These are phyloP conservation scores for Phaeosphaeriaceae sp. DNA, from an alignment of 2,329 filamentous ascomycete genomes.

Conservation along the genomic window DNA sequence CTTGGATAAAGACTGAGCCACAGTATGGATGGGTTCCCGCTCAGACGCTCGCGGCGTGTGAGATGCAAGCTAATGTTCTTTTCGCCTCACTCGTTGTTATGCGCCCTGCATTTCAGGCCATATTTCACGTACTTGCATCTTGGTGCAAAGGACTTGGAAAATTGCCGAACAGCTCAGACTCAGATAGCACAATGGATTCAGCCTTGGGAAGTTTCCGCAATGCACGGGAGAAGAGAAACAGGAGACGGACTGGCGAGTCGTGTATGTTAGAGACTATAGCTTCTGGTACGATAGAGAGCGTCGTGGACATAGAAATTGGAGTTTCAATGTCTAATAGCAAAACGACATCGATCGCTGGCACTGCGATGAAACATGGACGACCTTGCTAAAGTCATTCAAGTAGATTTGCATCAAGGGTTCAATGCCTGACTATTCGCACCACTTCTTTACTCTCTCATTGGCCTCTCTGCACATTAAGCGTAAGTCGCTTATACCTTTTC, in stretches of 20 bases:
- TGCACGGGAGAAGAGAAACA: slow-evolving; percentile 3
- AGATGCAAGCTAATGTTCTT: slow-evolving; percentile 5
- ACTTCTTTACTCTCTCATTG: too few relatives aligned
- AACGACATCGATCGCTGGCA: too few relatives aligned
- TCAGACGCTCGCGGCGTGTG: neutral
- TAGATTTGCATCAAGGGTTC: too few relatives aligned
- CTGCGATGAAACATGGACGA: too few relatives aligned
- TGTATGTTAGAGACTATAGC: slow-evolving; percentile 1
- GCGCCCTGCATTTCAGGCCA: slow-evolving; percentile 4
- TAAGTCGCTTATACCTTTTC: slow-evolving; percentile 24
- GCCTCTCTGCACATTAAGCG: too few relatives aligned
- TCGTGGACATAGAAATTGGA: too few relatives aligned
- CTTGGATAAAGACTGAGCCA: slow-evolving; percentile 1
- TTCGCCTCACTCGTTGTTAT: slow-evolving; percentile 6
- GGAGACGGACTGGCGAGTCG: neutral
- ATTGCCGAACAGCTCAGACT: neutral
- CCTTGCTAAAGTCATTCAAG: too few relatives aligned
- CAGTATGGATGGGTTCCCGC: slow-evolving; percentile 4
- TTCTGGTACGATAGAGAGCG: too few relatives aligned
- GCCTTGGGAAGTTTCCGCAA: slow-evolving; percentile 1
- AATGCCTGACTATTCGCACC: too few relatives aligned
- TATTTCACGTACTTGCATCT: neutral
- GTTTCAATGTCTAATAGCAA: too few relatives aligned
- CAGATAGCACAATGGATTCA: neutral
- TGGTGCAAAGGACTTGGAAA: neutral